Percentiles rank a stretch among this genome's conserved stretches.
phyloP scores from a whole-genome alignment of 345 rosid genomes.

The Toxicodendron radicans region DNA sequence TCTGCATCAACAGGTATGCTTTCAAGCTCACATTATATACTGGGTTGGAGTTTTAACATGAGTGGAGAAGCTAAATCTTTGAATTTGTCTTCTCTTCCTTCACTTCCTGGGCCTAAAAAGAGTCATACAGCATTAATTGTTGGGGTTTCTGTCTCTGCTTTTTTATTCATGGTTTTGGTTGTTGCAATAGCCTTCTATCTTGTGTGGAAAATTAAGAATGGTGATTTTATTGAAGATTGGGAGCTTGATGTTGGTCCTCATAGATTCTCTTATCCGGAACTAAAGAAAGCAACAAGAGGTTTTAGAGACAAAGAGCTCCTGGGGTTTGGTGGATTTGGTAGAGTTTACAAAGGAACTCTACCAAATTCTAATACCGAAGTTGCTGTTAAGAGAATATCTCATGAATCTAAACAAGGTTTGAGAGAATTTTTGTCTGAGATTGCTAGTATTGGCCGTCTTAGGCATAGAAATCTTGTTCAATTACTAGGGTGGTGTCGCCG shows the following conservation, averaged over 20 bases:
- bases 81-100: conserved; percentile 60
- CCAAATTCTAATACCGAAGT: conserved; percentile 47
- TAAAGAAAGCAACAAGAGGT: conserved; percentile 74
- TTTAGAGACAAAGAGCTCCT: conserved; percentile 79
- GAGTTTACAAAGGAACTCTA: conserved; percentile 75
- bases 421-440: conserved; percentile 84
- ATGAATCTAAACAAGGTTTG: conserved; percentile 81
- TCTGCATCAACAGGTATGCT: conserved; percentile 85
- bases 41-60: conserved; percentile 88
- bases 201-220: conserved; percentile 41
- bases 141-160: conserved; percentile 40
- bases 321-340: conserved; percentile 88
- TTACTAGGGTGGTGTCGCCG: conserved; percentile 81
- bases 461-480: conserved; percentile 87
- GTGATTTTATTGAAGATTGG: conserved; percentile 73
- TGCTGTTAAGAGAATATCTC: conserved; percentile 77
- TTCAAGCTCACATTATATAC: conserved; percentile 69
- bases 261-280: conserved; percentile 68
- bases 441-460: conserved; percentile 76
- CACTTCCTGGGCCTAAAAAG: conserved; percentile 46
- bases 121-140: conserved; percentile 32
- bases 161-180: conserved; percentile 26
- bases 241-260: conserved; percentile 87
- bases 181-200: conserved; percentile 38
- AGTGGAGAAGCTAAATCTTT: conserved; percentile 64